Percentiles rank a stretch among this genome's conserved stretches.
Conservation (phyloP, 306 rosid genomes). For the Morella rubra region DNA sequence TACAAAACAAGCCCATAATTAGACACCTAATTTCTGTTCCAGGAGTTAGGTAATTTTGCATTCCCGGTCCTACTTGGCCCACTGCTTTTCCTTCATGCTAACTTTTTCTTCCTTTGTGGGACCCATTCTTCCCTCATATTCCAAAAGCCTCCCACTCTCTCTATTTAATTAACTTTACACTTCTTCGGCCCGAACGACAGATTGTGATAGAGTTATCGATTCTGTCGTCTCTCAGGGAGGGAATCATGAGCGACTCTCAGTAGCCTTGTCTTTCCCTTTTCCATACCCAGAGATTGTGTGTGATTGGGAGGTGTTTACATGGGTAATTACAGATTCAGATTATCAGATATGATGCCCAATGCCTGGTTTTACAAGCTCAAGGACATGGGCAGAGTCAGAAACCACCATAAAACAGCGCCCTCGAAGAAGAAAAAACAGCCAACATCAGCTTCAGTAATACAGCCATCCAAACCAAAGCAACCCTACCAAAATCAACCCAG, state of each 20-base stretch:
- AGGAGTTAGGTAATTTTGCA: conserved; percentile 30
- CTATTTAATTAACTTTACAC: conserved; percentile 28
- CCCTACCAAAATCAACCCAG: conserved; percentile 50
- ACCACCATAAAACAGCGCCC: conserved; percentile 16
- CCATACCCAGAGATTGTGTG: neutral
- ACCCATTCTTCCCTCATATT: conserved; percentile 39
- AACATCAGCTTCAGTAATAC: conserved; percentile 33
- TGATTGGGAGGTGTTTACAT: conserved; percentile 29
- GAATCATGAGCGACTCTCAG: neutral
- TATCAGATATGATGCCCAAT: conserved; percentile 87
- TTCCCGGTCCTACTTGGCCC: conserved; percentile 28
- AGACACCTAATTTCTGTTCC: neutral
- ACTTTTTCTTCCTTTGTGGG: conserved; percentile 47
- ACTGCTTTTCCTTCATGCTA: conserved; percentile 20
- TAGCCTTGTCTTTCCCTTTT: neutral
- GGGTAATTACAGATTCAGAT: conserved; percentile 75
- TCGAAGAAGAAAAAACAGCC: conserved; percentile 47
- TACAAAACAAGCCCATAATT: neutral
- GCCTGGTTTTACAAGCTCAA: conserved; percentile 89
- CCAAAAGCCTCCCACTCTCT: conserved; percentile 33
- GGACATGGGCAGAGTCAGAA: conserved; percentile 58
- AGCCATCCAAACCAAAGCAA: conserved; percentile 36
- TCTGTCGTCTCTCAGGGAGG: neutral
- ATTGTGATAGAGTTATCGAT: conserved; percentile 5
- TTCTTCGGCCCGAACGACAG: conserved; percentile 5